Evolutionary conservation across 805 yeast species (phyloP).

Genomic region (Nakazawaea ambrosiae): DNA sequence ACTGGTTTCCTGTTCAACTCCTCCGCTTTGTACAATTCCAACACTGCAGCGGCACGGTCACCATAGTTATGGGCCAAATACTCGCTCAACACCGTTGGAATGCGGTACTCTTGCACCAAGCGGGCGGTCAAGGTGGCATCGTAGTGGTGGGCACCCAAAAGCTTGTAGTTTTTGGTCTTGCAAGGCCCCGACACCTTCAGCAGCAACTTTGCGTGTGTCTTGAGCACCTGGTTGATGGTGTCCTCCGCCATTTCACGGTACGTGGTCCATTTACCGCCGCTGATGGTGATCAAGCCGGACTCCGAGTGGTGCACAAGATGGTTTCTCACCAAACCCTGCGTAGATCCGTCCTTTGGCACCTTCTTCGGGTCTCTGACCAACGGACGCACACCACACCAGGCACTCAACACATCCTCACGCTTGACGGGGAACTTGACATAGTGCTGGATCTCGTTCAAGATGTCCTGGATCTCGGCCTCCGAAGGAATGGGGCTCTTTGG

Average conservation of each 20-base stretch:
- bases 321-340: slow-evolving; percentile 87
- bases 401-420: slow-evolving; percentile 85
- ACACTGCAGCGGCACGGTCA: slow-evolving; percentile 74
- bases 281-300: slow-evolving; percentile 76
- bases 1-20: slow-evolving; percentile 57
- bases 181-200: slow-evolving; percentile 32
- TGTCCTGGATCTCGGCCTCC: slow-evolving; percentile 84
- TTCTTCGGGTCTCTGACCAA: slow-evolving; percentile 76
- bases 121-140: slow-evolving; percentile 67
- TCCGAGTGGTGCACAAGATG: slow-evolving; percentile 64
- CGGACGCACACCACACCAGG: slow-evolving; percentile 97
- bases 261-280: slow-evolving; percentile 99
- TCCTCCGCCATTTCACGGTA: slow-evolving; percentile 97
- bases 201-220: slow-evolving; percentile 31
- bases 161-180: slow-evolving; percentile 44
- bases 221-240: slow-evolving; percentile 63
- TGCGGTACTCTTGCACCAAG: slow-evolving; percentile 68
- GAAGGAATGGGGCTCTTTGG: slow-evolving; percentile 77
- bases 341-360: slow-evolving; percentile 40
- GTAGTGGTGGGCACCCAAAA: slow-evolving; percentile 81
- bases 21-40: slow-evolving; percentile 45
- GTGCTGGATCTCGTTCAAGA: slow-evolving; percentile 80
- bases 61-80: slow-evolving; percentile 88
- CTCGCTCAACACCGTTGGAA: slow-evolving; percentile 68
- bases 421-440: slow-evolving; percentile 84